Percentiles rank a stretch among this genome's conserved stretches.
phyloP scores from a whole-genome alignment of 164 flowering plant species.

The Magnolia sinica region DNA sequence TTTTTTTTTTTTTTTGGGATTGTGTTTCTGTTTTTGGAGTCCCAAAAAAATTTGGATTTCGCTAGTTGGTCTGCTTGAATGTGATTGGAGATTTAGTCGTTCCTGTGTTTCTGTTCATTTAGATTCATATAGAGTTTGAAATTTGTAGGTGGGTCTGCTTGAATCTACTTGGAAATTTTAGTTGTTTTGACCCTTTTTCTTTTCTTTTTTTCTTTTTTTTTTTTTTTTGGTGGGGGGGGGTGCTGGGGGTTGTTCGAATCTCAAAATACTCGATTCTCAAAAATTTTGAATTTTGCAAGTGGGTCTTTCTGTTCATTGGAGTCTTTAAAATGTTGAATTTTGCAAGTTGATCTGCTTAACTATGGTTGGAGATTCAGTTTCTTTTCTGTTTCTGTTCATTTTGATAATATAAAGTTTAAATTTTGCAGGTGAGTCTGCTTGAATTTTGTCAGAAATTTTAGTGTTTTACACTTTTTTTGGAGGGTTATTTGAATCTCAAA shows the following conservation, averaged over 20 bases:
- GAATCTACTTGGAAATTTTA: too few species aligned
- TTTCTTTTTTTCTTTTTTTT: too few species aligned
- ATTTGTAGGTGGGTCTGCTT: neutral
- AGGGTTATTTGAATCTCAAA: neutral
- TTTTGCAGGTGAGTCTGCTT: neutral
- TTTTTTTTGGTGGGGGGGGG: too few species aligned
- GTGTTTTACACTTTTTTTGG: too few species aligned
- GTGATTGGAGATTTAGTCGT: neutral
- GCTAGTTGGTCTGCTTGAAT: neutral
- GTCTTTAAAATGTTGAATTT: too few species aligned
- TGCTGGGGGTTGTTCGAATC: too few species aligned
- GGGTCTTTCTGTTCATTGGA: neutral
- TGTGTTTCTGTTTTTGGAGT: neutral
- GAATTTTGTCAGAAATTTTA: too few species aligned
- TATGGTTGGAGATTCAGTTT: neutral
- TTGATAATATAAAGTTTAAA: neutral
- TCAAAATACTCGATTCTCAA: neutral
- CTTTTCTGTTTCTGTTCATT: neutral
- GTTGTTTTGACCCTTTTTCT: neutral
- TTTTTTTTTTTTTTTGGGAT: too few species aligned
- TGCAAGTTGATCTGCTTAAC: neutral
- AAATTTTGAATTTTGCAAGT: neutral
- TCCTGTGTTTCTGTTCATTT: neutral
- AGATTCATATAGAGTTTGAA: neutral
- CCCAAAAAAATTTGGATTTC: neutral